Evolutionary conservation across 495 filamentous ascomycete species (phyloP).

Genomic region (Talaromyces thailandensis): DNA sequence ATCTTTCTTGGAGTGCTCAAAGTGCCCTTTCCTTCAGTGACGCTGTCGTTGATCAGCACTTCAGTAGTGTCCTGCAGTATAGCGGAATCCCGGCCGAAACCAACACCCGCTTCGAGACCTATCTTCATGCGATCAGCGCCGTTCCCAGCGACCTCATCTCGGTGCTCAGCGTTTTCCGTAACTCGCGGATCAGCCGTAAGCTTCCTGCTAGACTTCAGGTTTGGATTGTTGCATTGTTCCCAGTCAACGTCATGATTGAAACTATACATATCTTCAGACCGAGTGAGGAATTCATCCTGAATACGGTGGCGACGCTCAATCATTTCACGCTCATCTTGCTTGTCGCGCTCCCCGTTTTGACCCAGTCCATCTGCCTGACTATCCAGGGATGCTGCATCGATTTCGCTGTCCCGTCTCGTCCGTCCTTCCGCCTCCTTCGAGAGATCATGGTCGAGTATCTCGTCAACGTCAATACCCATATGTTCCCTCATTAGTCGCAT

Average conservation of each 20-base stretch:
- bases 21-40: constrained; percentile 52
- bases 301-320: constrained; percentile 48
- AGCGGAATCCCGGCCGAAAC: constrained; percentile 57
- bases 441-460: constrained; percentile 73
- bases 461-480: constrained; percentile 89
- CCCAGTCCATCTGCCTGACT: constrained; percentile 26
- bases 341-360: constrained; percentile 29
- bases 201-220: constrained; percentile 50
- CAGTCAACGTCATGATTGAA: constrained; percentile 82
- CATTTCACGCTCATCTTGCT: constrained; percentile 41
- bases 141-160: constrained; percentile 67
- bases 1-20: constrained; percentile 37
- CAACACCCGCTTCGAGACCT: constrained; percentile 43
- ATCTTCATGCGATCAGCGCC: constrained; percentile 61
- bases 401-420: constrained; percentile 26
- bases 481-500: constrained; percentile 96
- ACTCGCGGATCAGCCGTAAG: constrained; percentile 55
- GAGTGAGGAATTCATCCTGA: constrained; percentile 53
- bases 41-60: constrained; percentile 51
- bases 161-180: constrained; percentile 54
- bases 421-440: constrained; percentile 35
- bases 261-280: constrained; percentile 55
- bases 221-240: constrained; percentile 54
- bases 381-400: constrained; percentile 21
- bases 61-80: constrained; percentile 52